Evolutionary conservation across 75 land plant genomes (phyloP).

Genomic region (Pinus taeda): DNA sequence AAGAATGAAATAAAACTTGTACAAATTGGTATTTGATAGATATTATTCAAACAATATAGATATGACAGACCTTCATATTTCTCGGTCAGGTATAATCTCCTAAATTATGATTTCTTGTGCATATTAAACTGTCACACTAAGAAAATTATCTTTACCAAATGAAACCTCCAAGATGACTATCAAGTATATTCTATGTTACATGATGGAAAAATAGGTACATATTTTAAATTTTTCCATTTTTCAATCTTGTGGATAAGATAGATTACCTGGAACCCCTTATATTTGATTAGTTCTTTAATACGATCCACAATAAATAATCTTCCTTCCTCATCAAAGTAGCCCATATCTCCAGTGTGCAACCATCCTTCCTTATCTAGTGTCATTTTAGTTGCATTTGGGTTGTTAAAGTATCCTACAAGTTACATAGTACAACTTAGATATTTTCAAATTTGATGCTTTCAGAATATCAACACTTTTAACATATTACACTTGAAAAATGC

Average conservation of each 20-base stretch:
- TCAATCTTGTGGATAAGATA: neutral
- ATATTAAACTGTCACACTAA: neutral
- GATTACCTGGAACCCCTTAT: conserved; percentile 47
- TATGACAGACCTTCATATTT: neutral
- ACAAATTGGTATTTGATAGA: neutral
- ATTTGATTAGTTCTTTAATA: conserved; percentile 50
- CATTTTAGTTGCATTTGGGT: conserved; percentile 57
- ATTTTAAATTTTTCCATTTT: neutral
- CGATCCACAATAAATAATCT: conserved; percentile 39
- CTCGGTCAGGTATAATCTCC: neutral
- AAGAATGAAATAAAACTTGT: neutral
- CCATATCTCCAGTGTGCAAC: conserved; percentile 56
- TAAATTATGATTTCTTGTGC: neutral
- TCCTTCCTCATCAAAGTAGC: conserved; percentile 34
- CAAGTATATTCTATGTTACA: neutral
- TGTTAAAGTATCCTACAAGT: conserved; percentile 78
- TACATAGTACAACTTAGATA: neutral
- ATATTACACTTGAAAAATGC: neutral
- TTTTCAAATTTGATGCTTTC: neutral
- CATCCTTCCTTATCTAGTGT: conserved; percentile 71
- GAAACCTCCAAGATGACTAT: neutral
- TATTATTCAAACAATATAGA: neutral
- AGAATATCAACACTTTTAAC: neutral
- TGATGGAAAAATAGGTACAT: neutral
- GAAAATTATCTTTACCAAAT: neutral